Base-by-base conservation (phyloP, 1,139 yeast species). In the Cylindricascospora bacillispora region DNA sequence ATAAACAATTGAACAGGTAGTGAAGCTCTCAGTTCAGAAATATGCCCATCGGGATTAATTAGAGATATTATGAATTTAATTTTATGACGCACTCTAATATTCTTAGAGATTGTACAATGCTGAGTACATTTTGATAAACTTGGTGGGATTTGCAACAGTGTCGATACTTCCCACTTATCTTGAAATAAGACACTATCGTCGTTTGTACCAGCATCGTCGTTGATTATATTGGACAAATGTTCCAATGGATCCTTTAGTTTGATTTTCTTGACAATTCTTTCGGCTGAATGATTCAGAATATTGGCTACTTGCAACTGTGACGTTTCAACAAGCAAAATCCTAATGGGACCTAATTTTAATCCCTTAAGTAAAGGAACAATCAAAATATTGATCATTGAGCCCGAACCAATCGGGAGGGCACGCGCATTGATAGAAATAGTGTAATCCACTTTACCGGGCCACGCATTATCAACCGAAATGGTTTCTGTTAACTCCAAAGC, bases 361-460 rank as follows among this genome's bases (percentile, higher is more conserved):
- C 95, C 95, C 53, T 89, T 89, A 26, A 74, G 55, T 27, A 89
- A 57, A 0, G 98, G 97, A 1, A 80, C 80, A 45, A 89, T 54
- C 45, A 71, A 63, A 47, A 89, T 63, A 43, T 73, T 67, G 9
- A 89, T 66, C 1, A 83, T 80, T 2, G 81, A 65, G 0, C 71
- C 60, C 0, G 93, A 75, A 1, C 98, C 98, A 25, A 89, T 74
- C 0, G 97, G 93, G 22, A 83, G 70, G 0, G 97, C 95, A 49
- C 81, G 77, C 11, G 86, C 66, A 0, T 97, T 95, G 6, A 82
- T 75, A 36, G 81, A 79, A 33, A 89, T 70, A 2, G 89, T 71
- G 54, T 89, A 89, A 46, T 92, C 97, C 27, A 89, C 82, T 53
- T 89, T 89, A 28, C 72, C 63, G 3, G 98, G 97, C 99, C 99